Base-by-base conservation (phyloP, 176 grass and related monocot genomes). In the Carex pumila region DNA sequence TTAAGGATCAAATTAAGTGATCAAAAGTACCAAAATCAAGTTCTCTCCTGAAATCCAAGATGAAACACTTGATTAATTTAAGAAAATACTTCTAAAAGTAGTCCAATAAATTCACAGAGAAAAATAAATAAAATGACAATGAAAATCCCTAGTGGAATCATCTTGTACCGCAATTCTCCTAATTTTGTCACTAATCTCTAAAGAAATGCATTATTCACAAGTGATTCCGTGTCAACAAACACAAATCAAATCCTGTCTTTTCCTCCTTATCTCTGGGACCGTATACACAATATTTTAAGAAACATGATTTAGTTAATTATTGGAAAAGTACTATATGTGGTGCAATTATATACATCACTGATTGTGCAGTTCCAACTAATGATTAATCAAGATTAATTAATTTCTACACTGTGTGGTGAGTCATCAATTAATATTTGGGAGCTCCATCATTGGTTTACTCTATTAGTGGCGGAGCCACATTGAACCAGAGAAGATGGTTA, bases 311-410 rank as follows among this genome's bases (percentile, higher is more conserved):
- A 32, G 7, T 73, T 77, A 0, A 56, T 34, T 71, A 75, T 14
- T 30, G 12, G 30, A 19, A 74, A 74, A 75, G 71, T 54, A 75
- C 71, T 75, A 14, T 75, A 14, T 15, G 11, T 29, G 9, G 50
- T 75, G 71, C 71, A 43, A 30, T 2, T 29, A 10, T 53, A 77
- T 17, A 31, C 50, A 77, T 55, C 50, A 77, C 54, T 55, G 25
- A 56, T 55, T 60, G 49, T 60, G 34, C 31, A 58, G 41, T 57
- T 37, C 12, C 83, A 77, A 85, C 69, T 85, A 68, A 83, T 12
- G 12, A 30, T 3, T 2, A 5, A 53, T 31, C 21, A 15, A 29
- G 12, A 55, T 76, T 55, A 47, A 55, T 76, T 53, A 75, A 25
- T 9, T 53, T 74, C 11, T 9, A 1, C 41, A 49, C 3, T 10